phyloP scores from a whole-genome alignment of 345 rosid species.

The Salix suchowensis region DNA sequence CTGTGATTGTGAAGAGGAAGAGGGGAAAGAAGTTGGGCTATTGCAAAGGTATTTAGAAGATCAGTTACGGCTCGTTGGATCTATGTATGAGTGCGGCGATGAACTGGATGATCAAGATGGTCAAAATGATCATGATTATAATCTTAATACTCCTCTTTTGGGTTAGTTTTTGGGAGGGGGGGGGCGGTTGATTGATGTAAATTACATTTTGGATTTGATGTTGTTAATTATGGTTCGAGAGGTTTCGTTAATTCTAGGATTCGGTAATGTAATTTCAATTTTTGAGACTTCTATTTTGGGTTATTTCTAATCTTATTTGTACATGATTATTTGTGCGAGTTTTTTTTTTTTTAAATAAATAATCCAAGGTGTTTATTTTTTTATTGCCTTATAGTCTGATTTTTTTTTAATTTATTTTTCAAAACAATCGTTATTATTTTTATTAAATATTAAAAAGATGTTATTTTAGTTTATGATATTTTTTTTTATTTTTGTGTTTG shows the following conservation, averaged over 20 bases:
- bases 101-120: constrained; percentile 8
- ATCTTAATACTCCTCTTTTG: constrained; percentile 39
- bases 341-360: too few species aligned
- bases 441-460: too few species aligned
- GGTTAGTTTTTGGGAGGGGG: constrained; percentile 11
- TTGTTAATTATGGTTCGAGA: background rate
- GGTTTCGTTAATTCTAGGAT: background rate
- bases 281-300: background rate
- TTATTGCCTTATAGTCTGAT: too few species aligned
- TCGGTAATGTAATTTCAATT: too few species aligned
- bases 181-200: background rate
- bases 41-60: constrained; percentile 66
- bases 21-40: constrained; percentile 33
- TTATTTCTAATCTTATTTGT: too few species aligned
- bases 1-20: constrained; percentile 20
- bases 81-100: constrained; percentile 48
- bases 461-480: too few species aligned
- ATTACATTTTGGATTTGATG: background rate
- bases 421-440: too few species aligned
- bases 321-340: too few species aligned
- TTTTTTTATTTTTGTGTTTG: too few species aligned
- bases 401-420: too few species aligned
- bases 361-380: too few species aligned
- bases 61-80: constrained; percentile 50
- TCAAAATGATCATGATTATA: constrained; percentile 15